These are phyloP conservation scores for Prototheca cutis DNA, from an alignment of 163 green algal species.

Conservation along the genomic window DNA sequence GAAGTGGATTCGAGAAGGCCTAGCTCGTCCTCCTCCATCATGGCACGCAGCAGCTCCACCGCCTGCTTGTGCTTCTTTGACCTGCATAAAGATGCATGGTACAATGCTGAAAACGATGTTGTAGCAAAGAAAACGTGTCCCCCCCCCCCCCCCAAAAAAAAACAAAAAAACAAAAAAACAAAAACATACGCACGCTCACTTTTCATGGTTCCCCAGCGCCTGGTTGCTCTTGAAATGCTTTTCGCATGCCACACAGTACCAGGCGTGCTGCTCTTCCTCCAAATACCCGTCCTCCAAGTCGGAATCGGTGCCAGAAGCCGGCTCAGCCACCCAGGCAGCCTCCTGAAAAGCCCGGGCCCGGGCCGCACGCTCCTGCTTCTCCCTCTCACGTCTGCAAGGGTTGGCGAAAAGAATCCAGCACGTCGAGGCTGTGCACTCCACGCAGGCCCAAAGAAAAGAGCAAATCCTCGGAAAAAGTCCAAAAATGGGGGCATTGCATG, in stretches of 20 bases:
- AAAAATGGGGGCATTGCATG: too few relatives aligned
- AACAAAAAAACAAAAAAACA: too few relatives aligned
- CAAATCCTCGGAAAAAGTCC: too few relatives aligned
- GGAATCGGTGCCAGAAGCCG: slow-evolving; percentile 13
- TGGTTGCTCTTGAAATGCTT: slow-evolving; percentile 86
- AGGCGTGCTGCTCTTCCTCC: slow-evolving; percentile 37
- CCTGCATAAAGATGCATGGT: slow-evolving; percentile 4
- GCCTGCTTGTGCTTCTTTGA: slow-evolving; percentile 71
- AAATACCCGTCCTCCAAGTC: slow-evolving; percentile 22
- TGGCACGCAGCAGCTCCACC: slow-evolving; percentile 43
- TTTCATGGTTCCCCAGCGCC: slow-evolving; percentile 80
- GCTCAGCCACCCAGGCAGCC: slow-evolving; percentile 21
- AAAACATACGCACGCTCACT: slow-evolving; percentile 5
- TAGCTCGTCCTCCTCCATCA: slow-evolving; percentile 55
- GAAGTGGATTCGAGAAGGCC: neutral
- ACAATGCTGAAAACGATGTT: too few relatives aligned
- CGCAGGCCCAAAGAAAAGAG: neutral
- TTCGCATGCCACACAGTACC: slow-evolving; percentile 78
- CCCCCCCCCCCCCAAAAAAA: neutral
- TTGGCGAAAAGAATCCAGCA: neutral
- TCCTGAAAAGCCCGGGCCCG: slow-evolving; percentile 45
- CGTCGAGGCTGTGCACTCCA: neutral
- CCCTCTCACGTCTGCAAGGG: slow-evolving; percentile 21
- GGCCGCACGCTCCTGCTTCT: slow-evolving; percentile 39
- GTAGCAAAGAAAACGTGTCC: neutral